Evolutionary conservation across 371 early-diverging fungal genomes (phyloP).

Genomic region (Coelomomyces lativittatus): DNA sequence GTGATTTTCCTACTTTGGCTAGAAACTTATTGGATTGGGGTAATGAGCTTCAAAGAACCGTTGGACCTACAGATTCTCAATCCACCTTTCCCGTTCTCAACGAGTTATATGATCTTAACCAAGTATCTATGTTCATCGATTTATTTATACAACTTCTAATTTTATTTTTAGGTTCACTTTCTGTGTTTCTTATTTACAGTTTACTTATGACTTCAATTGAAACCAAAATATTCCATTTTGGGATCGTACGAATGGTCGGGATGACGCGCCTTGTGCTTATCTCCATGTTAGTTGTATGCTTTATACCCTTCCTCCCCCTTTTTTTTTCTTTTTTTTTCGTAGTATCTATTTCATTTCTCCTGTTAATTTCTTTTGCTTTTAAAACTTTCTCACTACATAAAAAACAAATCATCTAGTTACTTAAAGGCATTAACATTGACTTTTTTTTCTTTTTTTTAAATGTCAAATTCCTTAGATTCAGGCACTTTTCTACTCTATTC

Average conservation of each 20-base stretch:
- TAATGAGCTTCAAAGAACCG: neutral
- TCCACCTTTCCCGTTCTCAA: neutral
- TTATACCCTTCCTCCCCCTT: neutral
- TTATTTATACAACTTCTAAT: slow-evolving; percentile 7
- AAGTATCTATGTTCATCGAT: slow-evolving; percentile 6
- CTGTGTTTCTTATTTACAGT: slow-evolving; percentile 9
- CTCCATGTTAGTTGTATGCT: slow-evolving; percentile 1
- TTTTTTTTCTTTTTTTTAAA: neutral
- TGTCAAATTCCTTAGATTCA: slow-evolving; percentile 4
- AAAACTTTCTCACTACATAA: neutral
- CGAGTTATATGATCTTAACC: neutral
- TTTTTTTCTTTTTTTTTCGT: neutral
- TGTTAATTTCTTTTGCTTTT: neutral
- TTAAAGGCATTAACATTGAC: neutral
- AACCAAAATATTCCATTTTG: slow-evolving; percentile 7
- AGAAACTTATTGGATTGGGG: slow-evolving; percentile 4
- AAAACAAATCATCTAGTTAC: no score
- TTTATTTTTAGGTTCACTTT: slow-evolving; percentile 4
- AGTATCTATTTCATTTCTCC: neutral
- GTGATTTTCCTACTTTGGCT: slow-evolving; percentile 1
- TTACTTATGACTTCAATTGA: slow-evolving; percentile 11
- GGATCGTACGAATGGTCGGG: slow-evolving; percentile 11
- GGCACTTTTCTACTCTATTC: slow-evolving; percentile 7
- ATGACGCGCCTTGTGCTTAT: slow-evolving; percentile 2
- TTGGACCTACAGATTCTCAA: slow-evolving; percentile 3